These are phyloP conservation scores for Magnusiomyces sp. DNA, from an alignment of 1,139 yeast genomes.

Conservation along the genomic window DNA sequence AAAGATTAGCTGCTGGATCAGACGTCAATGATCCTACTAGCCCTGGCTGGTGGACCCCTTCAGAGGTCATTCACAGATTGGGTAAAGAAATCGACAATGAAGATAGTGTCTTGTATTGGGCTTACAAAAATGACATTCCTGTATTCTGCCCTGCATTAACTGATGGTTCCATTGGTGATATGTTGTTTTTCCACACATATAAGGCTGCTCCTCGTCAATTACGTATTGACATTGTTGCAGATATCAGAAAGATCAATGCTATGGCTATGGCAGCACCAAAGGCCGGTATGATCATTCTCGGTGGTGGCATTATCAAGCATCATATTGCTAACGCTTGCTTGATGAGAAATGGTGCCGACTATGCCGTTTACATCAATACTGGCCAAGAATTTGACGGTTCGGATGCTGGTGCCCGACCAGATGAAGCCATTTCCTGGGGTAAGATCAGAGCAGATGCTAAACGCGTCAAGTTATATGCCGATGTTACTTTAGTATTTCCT, in stretches of 20 bases:
- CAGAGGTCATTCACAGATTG: conserved; percentile 79
- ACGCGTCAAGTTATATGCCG: conserved; percentile 87
- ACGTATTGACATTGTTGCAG: conserved; percentile 86
- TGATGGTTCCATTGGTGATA: conserved; percentile 97
- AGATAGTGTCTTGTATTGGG: conserved; percentile 92
- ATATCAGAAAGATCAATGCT: conserved; percentile 81
- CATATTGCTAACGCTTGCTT: conserved; percentile 96
- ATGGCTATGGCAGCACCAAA: conserved; percentile 92
- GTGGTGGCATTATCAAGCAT: conserved; percentile 95
- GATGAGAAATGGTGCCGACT: conserved; percentile 99
- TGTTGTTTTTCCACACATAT: conserved; percentile 97
- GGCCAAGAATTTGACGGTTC: conserved; percentile 99
- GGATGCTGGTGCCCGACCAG: conserved; percentile 99
- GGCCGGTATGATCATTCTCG: conserved; percentile 94
- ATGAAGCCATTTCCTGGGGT: conserved; percentile 99
- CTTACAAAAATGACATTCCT: conserved; percentile 91
- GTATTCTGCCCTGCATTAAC: conserved; percentile 95
- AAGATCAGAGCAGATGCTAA: conserved; percentile 92
- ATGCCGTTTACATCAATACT: conserved; percentile 92
- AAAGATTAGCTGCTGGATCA: conserved; percentile 26
- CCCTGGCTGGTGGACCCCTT: conserved; percentile 76
- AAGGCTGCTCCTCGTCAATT: conserved; percentile 85
- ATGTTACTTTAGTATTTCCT: conserved; percentile 94
- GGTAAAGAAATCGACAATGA: conserved; percentile 95
- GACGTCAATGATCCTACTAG: conserved; percentile 54